Evolutionary conservation across 176 grass and related monocot species (phyloP).

Genomic region (Areca catechu): DNA sequence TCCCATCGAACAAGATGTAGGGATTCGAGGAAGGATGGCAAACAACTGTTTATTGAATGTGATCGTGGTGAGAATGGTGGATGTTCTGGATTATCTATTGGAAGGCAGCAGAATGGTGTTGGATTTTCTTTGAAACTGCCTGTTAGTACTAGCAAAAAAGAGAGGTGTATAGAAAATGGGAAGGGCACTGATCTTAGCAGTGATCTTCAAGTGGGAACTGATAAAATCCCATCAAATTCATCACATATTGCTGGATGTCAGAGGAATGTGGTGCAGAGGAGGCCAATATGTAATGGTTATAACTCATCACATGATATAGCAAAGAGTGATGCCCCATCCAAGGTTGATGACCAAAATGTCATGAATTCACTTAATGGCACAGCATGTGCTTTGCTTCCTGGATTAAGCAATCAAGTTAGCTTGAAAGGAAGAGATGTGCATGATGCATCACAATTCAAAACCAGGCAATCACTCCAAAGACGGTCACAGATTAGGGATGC

Average conservation of each 20-base stretch:
- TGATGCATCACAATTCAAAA: background rate
- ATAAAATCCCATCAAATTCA: background rate
- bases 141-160: too few species aligned
- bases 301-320: conserved; percentile 6
- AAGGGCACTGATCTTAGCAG: background rate
- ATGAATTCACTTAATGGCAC: background rate
- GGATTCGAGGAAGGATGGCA: too few species aligned
- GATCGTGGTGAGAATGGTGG: too few species aligned
- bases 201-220: background rate
- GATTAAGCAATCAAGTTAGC: background rate
- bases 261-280: background rate
- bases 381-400: background rate
- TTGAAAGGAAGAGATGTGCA: background rate
- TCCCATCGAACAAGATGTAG: too few species aligned
- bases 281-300: background rate
- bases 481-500: background rate
- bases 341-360: background rate
- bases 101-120: too few species aligned
- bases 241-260: background rate
- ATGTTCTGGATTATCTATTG: too few species aligned
- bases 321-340: background rate
- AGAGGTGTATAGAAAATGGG: background rate
- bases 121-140: too few species aligned
- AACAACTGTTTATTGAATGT: too few species aligned
- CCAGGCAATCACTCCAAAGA: background rate